Evolutionary conservation across 768 basidiomycete genomes (phyloP).

Genomic region (Panaeolus papilionaceus): DNA sequence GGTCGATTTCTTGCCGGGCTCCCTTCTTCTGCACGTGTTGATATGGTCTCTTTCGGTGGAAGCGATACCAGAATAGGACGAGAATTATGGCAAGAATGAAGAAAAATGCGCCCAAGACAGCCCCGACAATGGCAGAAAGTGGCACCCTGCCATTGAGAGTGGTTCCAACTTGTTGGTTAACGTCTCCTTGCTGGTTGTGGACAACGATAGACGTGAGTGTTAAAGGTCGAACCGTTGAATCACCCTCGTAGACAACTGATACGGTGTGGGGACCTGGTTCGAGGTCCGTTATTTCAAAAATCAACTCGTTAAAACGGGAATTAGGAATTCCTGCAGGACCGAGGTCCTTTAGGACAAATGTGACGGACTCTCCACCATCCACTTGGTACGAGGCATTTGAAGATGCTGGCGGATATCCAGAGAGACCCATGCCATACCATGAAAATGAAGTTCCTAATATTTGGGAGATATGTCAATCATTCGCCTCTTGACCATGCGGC

Average conservation of each 20-base stretch:
- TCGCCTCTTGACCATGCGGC: background rate
- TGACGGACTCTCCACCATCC: background rate
- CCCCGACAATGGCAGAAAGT: background rate
- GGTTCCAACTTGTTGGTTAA: background rate
- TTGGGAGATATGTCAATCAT: background rate
- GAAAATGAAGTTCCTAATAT: background rate
- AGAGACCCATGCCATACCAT: background rate
- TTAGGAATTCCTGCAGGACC: background rate
- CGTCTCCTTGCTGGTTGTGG: background rate
- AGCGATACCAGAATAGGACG: constrained; percentile 1
- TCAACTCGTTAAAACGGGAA: background rate
- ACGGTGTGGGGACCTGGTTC: background rate
- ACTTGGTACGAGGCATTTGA: constrained; percentile 1
- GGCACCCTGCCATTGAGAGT: background rate
- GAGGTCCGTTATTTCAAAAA: background rate
- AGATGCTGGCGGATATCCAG: background rate
- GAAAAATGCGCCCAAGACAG: constrained; percentile 3
- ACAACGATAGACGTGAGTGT: background rate
- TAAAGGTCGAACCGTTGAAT: background rate
- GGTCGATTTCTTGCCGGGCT: background rate
- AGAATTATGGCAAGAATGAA: background rate
- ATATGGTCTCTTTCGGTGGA: background rate
- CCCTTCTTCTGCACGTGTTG: background rate
- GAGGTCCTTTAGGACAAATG: background rate
- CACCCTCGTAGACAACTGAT: background rate